Conservation (phyloP, 1,139 yeast species). For the Geotrichum europaeum region DNA sequence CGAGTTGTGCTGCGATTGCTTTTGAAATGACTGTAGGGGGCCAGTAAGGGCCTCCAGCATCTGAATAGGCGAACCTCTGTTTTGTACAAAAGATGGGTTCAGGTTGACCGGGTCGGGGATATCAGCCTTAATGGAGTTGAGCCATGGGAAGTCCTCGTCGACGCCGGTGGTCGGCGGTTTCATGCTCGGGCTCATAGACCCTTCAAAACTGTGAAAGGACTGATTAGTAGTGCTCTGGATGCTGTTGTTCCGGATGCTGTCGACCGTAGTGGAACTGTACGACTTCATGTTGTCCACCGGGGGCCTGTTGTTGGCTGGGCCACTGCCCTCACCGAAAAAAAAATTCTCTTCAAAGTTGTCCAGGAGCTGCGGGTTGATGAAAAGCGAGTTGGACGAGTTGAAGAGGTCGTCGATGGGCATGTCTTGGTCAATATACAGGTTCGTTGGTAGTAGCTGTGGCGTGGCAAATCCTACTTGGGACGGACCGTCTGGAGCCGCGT, state of each 20-base stretch:
- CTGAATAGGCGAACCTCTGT: not conserved
- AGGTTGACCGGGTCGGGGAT: conserved; percentile 8
- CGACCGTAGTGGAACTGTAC: conserved; percentile 9
- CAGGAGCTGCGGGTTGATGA: conserved; percentile 34
- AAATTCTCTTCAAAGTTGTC: conserved; percentile 16
- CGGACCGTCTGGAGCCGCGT: conserved; percentile 39
- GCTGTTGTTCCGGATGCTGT: conserved; percentile 7
- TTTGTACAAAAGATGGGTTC: conserved; percentile 2
- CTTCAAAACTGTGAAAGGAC: conserved; percentile 6
- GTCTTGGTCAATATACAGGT: conserved; percentile 28
- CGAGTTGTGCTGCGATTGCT: conserved; percentile 1
- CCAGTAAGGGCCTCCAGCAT: conserved; percentile 3
- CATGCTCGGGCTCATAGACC: conserved; percentile 11
- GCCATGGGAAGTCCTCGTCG: conserved; percentile 19
- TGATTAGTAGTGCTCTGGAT: conserved; percentile 5
- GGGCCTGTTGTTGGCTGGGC: conserved; percentile 18
- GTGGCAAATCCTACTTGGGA: conserved; percentile 73
- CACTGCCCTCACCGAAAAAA: conserved; percentile 4
- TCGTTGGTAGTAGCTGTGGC: conserved; percentile 52
- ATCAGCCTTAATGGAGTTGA: conserved; percentile 12
- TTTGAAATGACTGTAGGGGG: not conserved
- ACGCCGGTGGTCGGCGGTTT: conserved; percentile 1
- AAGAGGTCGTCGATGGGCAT: conserved; percentile 26
- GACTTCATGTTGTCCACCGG: conserved; percentile 5
- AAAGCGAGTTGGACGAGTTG: conserved; percentile 27